Conservation (phyloP, 2,329 filamentous ascomycete species). For the Alternaria sp. region DNA sequence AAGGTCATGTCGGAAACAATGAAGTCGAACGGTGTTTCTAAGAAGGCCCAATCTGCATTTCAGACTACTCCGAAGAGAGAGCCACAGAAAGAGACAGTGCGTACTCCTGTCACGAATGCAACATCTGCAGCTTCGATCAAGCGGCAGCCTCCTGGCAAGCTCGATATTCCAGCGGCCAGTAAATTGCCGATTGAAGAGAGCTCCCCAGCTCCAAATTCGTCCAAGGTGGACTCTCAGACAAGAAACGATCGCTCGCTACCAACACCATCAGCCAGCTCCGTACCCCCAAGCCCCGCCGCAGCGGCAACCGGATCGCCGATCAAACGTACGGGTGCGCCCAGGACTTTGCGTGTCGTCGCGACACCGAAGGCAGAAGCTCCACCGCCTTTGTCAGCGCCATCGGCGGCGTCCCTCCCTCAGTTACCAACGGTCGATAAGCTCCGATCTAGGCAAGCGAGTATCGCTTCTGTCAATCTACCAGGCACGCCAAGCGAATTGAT, state of each 20-base stretch:
- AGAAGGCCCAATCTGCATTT: slow-evolving; percentile 24
- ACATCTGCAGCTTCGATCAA: slow-evolving; percentile 35
- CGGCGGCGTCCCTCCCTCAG: slow-evolving; percentile 44
- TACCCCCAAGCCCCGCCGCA: slow-evolving; percentile 62
- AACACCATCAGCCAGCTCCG: slow-evolving; percentile 58
- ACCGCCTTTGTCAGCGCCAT: slow-evolving; percentile 49
- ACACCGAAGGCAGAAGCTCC: slow-evolving; percentile 69
- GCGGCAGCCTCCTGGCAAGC: slow-evolving; percentile 57
- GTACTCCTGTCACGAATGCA: slow-evolving; percentile 13
- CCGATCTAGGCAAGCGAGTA: slow-evolving; percentile 61
- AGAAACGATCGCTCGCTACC: slow-evolving; percentile 41
- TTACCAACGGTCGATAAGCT: slow-evolving; percentile 52
- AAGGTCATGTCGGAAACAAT: slow-evolving; percentile 25
- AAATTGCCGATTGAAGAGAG: slow-evolving; percentile 35
- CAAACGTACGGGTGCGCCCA: slow-evolving; percentile 59
- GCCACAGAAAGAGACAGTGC: slow-evolving; percentile 15
- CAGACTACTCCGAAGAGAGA: slow-evolving; percentile 28
- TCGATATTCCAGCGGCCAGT: slow-evolving; percentile 57
- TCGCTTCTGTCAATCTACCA: slow-evolving; percentile 69
- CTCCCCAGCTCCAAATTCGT: slow-evolving; percentile 20
- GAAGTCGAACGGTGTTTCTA: slow-evolving; percentile 33
- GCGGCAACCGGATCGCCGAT: slow-evolving; percentile 57
- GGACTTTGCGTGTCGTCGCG: slow-evolving; percentile 74
- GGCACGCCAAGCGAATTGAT: slow-evolving; percentile 78
- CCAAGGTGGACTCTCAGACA: slow-evolving; percentile 35